Evolutionary conservation across 768 basidiomycete genomes (phyloP).

Genomic region (Leucosporidium yakuticum): DNA sequence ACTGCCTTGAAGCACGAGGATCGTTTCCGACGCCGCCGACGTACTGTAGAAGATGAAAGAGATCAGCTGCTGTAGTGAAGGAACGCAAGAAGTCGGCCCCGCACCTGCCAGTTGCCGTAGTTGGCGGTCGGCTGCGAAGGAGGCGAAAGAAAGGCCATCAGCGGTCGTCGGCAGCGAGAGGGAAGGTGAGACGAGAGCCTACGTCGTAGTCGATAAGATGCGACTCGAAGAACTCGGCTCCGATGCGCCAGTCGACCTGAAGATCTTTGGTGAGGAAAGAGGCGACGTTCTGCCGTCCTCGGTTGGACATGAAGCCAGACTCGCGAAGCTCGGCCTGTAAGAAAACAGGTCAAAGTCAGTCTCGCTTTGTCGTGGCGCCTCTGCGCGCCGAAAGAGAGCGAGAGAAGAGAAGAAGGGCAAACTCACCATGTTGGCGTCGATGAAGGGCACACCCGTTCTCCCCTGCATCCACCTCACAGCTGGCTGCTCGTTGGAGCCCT

Average conservation of each 20-base stretch:
- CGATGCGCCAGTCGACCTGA: conserved; percentile 48
- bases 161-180: neutral
- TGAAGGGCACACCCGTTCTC: conserved; percentile 46
- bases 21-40: conserved; percentile 33
- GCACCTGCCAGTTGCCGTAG: conserved; percentile 34
- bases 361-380: neutral
- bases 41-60: neutral
- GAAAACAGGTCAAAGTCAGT: neutral
- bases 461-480: conserved; percentile 27
- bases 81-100: neutral
- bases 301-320: conserved; percentile 46
- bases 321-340: conserved; percentile 19
- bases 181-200: neutral
- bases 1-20: conserved; percentile 35
- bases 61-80: neutral
- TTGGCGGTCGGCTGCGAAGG: conserved; percentile 12
- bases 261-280: conserved; percentile 48
- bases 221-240: conserved; percentile 50
- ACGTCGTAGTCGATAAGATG: conserved; percentile 45
- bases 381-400: conserved; percentile 1
- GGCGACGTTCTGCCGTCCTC: conserved; percentile 49
- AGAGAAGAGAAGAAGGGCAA: neutral
- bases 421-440: conserved; percentile 42
- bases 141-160: neutral
- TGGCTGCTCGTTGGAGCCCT: conserved; percentile 17